Conservation (phyloP, 2,329 filamentous ascomycete species). For the Septoria petroselini region DNA sequence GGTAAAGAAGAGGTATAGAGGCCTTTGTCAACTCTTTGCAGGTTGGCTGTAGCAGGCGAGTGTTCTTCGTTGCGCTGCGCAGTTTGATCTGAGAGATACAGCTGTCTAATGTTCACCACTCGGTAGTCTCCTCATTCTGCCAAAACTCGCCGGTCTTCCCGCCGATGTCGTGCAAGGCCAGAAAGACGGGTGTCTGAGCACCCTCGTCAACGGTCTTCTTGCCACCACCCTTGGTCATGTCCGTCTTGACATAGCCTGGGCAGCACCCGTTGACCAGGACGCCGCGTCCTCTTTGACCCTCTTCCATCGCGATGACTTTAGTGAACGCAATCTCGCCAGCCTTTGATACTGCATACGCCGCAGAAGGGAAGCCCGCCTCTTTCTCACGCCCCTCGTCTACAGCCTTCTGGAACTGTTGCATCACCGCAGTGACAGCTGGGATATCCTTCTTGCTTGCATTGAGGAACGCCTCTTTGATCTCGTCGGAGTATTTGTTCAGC, state of each 20-base stretch:
- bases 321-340: slow-evolving; percentile 39
- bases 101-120: slow-evolving; percentile 27
- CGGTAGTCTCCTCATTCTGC: slow-evolving; percentile 36
- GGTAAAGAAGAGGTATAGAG: slow-evolving; percentile 22
- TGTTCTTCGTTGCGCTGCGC: too few relatives aligned
- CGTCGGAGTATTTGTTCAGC: slow-evolving; percentile 48
- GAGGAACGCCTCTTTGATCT: slow-evolving; percentile 46
- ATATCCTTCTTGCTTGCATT: slow-evolving; percentile 27
- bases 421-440: slow-evolving; percentile 47
- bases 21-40: too few relatives aligned
- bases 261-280: slow-evolving; percentile 39
- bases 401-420: slow-evolving; percentile 50
- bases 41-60: too few relatives aligned
- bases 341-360: slow-evolving; percentile 49
- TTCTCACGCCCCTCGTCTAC: slow-evolving; percentile 48
- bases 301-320: slow-evolving; percentile 36
- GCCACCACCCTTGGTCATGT: slow-evolving; percentile 39
- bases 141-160: slow-evolving; percentile 38
- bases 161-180: slow-evolving; percentile 37
- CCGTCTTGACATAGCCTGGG: slow-evolving; percentile 40
- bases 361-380: slow-evolving; percentile 49
- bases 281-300: slow-evolving; percentile 27
- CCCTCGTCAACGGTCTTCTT: slow-evolving; percentile 39
- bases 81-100: too few relatives aligned
- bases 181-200: slow-evolving; percentile 38